These are phyloP conservation scores for Sinapis alba DNA, from an alignment of 441 rosid species.

Conservation along the genomic window DNA sequence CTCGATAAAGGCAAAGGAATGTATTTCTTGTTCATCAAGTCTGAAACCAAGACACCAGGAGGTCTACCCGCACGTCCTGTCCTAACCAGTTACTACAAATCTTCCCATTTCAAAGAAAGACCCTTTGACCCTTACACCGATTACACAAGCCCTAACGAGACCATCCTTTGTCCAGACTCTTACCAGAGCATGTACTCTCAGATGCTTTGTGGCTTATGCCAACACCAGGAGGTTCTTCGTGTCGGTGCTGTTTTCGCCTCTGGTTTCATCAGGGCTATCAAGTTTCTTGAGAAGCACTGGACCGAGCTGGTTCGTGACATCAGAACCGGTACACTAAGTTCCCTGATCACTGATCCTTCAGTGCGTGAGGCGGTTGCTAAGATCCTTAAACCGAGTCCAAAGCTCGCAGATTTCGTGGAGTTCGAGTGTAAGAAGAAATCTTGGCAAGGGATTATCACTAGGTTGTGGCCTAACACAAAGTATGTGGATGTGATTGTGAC, in stretches of 20 bases:
- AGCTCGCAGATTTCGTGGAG: conserved; percentile 71
- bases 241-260: conserved; percentile 97
- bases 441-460: conserved; percentile 85
- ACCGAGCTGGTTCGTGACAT: conserved; percentile 56
- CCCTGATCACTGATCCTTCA: conserved; percentile 63
- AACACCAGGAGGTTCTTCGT: conserved; percentile 74
- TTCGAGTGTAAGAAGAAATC: conserved; percentile 52
- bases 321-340: conserved; percentile 58
- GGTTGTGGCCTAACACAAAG: conserved; percentile 91
- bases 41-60: conserved; percentile 82
- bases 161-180: conserved; percentile 88
- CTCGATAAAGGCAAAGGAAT: conserved; percentile 93
- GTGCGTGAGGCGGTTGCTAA: conserved; percentile 64
- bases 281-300: conserved; percentile 84
- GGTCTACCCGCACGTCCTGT: conserved; percentile 89
- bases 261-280: conserved; percentile 88
- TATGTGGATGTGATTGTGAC: conserved; percentile 82
- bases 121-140: conserved; percentile 84
- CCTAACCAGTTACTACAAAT: conserved; percentile 88
- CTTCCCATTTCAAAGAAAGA: conserved; percentile 71
- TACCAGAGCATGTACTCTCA: conserved; percentile 96
- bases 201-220: conserved; percentile 86
- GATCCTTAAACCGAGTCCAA: conserved; percentile 70
- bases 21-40: conserved; percentile 90
- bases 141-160: conserved; percentile 93